phyloP scores from a whole-genome alignment of 352 stramenopile species.

The Phytopythium montanum region DNA sequence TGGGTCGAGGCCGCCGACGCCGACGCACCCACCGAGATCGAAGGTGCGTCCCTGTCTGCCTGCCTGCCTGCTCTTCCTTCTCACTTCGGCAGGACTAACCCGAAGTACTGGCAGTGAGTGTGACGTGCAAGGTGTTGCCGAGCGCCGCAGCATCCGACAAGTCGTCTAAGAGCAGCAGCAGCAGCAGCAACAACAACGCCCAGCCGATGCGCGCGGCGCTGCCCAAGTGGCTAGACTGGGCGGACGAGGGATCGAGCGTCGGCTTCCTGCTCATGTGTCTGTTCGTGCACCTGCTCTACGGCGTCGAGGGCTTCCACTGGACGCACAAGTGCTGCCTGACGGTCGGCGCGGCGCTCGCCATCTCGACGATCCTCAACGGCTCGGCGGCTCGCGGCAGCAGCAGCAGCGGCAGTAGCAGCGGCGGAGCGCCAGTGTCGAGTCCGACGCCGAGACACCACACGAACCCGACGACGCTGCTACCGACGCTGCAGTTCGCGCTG shows the following conservation, averaged over 20 bases:
- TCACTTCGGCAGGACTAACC: not conserved
- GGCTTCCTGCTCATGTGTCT: slow-evolving; percentile 82
- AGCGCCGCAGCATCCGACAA: not conserved
- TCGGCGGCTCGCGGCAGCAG: slow-evolving; percentile 24
- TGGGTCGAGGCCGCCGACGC: slow-evolving; percentile 78
- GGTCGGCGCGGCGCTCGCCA: slow-evolving; percentile 69
- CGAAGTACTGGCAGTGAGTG: slow-evolving; percentile 37
- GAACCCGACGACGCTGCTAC: slow-evolving; percentile 50
- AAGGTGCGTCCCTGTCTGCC: slow-evolving; percentile 31
- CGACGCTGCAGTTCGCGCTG: slow-evolving; percentile 74
- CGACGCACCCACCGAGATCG: slow-evolving; percentile 62
- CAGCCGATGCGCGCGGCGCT: slow-evolving; percentile 28
- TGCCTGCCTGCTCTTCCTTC: no score
- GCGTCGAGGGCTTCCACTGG: slow-evolving; percentile 84
- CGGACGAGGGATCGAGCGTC: slow-evolving; percentile 75
- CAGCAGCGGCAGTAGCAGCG: not conserved
- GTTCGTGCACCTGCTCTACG: slow-evolving; percentile 80
- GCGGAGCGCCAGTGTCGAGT: slow-evolving; percentile 13
- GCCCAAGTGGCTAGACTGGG: slow-evolving; percentile 70
- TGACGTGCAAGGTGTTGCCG: slow-evolving; percentile 70
- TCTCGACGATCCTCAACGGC: slow-evolving; percentile 78
- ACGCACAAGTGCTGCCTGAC: slow-evolving; percentile 85
- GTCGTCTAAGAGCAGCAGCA: not conserved
- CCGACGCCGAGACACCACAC: slow-evolving; percentile 41
- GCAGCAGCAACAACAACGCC: slow-evolving; percentile 10